These are phyloP conservation scores for Venturiaceae sp. DNA, from an alignment of 2,329 filamentous ascomycete species.

Conservation along the genomic window DNA sequence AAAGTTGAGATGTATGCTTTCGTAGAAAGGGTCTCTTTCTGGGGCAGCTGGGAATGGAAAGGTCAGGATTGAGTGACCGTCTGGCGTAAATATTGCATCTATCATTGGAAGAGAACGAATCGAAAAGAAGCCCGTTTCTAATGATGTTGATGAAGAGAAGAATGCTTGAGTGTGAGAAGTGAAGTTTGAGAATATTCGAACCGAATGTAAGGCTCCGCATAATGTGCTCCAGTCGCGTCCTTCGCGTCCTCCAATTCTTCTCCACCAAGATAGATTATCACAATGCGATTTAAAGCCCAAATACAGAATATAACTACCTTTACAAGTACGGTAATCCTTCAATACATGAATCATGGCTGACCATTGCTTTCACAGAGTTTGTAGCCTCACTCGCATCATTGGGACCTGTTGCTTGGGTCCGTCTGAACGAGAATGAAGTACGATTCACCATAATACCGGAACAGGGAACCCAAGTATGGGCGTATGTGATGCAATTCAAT, in stretches of 20 bases:
- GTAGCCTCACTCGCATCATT: constrained; percentile 53
- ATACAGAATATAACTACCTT: constrained; percentile 43
- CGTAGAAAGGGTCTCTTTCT: too few species aligned
- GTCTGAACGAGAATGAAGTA: constrained; percentile 75
- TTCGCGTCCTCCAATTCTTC: neutral
- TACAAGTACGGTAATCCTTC: constrained; percentile 32
- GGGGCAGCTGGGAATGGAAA: too few species aligned
- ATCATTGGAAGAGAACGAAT: too few species aligned
- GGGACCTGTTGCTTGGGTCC: constrained; percentile 83
- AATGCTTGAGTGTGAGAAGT: too few species aligned
- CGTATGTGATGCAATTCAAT: constrained; percentile 44
- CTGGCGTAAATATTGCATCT: too few species aligned
- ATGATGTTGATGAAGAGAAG: too few species aligned
- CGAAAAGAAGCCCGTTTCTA: too few species aligned
- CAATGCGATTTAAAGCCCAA: constrained; percentile 44
- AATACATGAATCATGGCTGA: neutral
- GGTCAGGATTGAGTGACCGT: too few species aligned
- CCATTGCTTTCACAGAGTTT: constrained; percentile 39
- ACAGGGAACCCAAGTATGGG: constrained; percentile 93
- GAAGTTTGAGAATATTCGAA: neutral
- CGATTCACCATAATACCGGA: constrained; percentile 96
- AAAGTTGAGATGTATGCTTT: too few species aligned
- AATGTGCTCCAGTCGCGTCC: too few species aligned
- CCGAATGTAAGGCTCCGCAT: too few species aligned
- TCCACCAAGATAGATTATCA: neutral